Percentiles rank a stretch among this genome's conserved stretches.
phyloP scores from a whole-genome alignment of 495 filamentous ascomycete genomes.

The Penicillium soppii region DNA sequence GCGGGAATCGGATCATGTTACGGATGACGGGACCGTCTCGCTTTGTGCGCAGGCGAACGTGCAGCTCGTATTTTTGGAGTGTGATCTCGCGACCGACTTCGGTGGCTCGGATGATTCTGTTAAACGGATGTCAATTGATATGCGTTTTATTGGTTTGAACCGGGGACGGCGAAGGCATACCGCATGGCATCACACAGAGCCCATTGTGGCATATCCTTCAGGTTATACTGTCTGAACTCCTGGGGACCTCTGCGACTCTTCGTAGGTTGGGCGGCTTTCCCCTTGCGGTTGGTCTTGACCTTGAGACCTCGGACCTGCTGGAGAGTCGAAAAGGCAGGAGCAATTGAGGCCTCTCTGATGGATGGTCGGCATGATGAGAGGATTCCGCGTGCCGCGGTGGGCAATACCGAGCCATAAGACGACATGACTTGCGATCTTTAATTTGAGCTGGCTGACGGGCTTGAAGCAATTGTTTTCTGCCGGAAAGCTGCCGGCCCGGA shows the following conservation, averaged over 20 bases:
- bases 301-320: conserved; percentile 42
- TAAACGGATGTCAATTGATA: conserved; percentile 13
- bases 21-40: conserved; percentile 85
- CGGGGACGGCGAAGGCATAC: conserved; percentile 45
- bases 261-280: conserved; percentile 51
- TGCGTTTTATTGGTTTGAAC: not conserved
- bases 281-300: conserved; percentile 35
- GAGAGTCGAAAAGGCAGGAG: conserved; percentile 31
- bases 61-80: conserved; percentile 80
- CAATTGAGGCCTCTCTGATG: conserved; percentile 32
- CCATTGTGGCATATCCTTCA: conserved; percentile 65
- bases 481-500: conserved; percentile 36
- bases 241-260: conserved; percentile 65
- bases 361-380: conserved; percentile 37
- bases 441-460: conserved; percentile 12
- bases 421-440: conserved; percentile 33
- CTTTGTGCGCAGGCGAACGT: conserved; percentile 71
- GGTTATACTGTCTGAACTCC: conserved; percentile 60
- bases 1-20: conserved; percentile 83
- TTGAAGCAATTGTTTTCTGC: conserved; percentile 39
- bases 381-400: conserved; percentile 37
- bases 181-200: conserved; percentile 91
- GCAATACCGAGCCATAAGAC: conserved; percentile 38
- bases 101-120: conserved; percentile 82
- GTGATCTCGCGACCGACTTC: conserved; percentile 82